Conservation (phyloP, 164 flowering plant species). For the Echeveria elegans region DNA sequence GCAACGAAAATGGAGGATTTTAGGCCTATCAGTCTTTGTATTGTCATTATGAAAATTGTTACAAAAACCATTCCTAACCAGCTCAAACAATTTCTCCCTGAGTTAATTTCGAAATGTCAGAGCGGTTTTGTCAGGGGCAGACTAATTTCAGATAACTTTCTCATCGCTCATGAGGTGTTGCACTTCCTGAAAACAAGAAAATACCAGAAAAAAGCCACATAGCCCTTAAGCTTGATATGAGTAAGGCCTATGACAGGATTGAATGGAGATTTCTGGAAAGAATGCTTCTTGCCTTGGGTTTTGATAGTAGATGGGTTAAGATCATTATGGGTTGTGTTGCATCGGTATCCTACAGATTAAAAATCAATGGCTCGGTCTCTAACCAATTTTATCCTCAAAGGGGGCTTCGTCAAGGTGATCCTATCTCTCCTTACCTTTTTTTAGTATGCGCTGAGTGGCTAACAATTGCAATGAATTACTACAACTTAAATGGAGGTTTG, state of each 20-base stretch:
- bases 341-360: not conserved
- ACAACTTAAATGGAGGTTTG: not conserved
- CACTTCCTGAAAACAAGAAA: not conserved
- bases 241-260: not conserved
- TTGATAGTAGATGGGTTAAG: not conserved
- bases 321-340: not conserved
- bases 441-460: not conserved
- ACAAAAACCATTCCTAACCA: not conserved
- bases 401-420: not conserved
- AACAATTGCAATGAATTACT: not conserved
- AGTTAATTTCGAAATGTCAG: not conserved
- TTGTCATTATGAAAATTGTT: too few relatives aligned
- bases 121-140: not conserved
- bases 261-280: not conserved
- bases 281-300: not conserved
- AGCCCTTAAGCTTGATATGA: not conserved
- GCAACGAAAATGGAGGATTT: not conserved
- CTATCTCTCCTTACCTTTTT: not conserved
- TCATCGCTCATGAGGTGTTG: not conserved
- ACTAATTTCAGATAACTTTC: not conserved
- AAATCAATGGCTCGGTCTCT: not conserved
- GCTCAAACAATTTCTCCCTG: not conserved
- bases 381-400: not conserved
- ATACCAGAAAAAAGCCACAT: not conserved
- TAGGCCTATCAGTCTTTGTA: not conserved